phyloP scores from a whole-genome alignment of 140 eudicot species.

The Anethum foeniculum region DNA sequence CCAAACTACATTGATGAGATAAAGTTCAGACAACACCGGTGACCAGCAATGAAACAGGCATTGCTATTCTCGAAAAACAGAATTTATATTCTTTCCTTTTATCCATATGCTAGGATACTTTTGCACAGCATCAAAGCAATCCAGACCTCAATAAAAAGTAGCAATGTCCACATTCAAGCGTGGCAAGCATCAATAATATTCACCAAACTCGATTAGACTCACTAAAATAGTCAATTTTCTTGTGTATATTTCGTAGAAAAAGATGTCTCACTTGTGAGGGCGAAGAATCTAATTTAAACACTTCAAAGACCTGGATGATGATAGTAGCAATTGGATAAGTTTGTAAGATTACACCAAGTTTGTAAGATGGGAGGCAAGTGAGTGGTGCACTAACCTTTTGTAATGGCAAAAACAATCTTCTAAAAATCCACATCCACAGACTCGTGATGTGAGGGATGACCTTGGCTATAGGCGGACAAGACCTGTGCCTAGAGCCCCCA shows the following conservation, averaged over 20 bases:
- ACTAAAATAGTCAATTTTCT: not conserved
- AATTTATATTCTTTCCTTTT: slow-evolving; percentile 1
- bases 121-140: slow-evolving; percentile 4
- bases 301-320: not conserved
- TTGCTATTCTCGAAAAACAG: not conserved
- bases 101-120: slow-evolving; percentile 7
- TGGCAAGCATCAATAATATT: slow-evolving; percentile 3
- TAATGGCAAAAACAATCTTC: too few species aligned
- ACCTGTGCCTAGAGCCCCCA: too few species aligned
- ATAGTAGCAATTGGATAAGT: not conserved
- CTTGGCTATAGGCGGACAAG: too few species aligned
- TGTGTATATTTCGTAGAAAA: not conserved
- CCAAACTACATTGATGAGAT: not conserved
- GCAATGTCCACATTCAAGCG: not conserved
- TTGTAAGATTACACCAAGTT: not conserved
- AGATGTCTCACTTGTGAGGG: not conserved
- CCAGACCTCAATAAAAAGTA: not conserved
- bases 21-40: slow-evolving; percentile 4
- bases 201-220: not conserved
- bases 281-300: not conserved
- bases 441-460: too few species aligned
- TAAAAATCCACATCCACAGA: not conserved
- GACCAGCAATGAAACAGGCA: slow-evolving; percentile 6
- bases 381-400: not conserved
- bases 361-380: not conserved